Conservation (phyloP, 148 eudicot species). For the Drosera capensis region DNA sequence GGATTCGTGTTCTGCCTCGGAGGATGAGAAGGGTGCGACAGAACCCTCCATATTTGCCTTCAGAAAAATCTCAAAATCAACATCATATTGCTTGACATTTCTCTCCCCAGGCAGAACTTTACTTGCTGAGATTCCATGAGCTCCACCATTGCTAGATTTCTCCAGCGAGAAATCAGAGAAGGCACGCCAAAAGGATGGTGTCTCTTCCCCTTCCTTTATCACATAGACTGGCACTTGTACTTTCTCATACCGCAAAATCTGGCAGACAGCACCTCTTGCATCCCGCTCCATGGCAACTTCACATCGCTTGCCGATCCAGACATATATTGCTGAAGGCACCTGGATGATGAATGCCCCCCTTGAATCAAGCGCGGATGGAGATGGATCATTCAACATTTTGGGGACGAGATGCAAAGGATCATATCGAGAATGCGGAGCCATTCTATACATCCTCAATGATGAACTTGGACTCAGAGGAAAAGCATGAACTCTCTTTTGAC, state of each 20-base stretch:
- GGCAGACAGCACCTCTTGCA: slow-evolving; percentile 59
- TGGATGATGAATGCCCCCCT: slow-evolving; percentile 86
- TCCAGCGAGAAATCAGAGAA: slow-evolving; percentile 9
- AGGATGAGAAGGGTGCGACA: slow-evolving; percentile 42
- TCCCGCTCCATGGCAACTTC: slow-evolving; percentile 41
- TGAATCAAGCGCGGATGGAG: slow-evolving; percentile 53
- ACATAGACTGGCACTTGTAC: slow-evolving; percentile 25
- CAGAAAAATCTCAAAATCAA: slow-evolving; percentile 62
- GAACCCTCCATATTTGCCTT: slow-evolving; percentile 77
- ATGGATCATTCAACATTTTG: slow-evolving; percentile 48
- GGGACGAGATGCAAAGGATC: slow-evolving; percentile 98
- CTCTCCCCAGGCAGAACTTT: slow-evolving; percentile 7
- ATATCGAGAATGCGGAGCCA: slow-evolving; percentile 94
- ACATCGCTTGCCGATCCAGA: slow-evolving; percentile 77
- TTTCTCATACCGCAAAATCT: slow-evolving; percentile 61
- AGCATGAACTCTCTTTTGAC: slow-evolving; percentile 80
- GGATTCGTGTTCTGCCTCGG: slow-evolving; percentile 40
- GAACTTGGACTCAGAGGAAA: slow-evolving; percentile 72
- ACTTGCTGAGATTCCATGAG: slow-evolving; percentile 7
- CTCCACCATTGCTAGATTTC: slow-evolving; percentile 1
- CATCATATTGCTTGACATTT: slow-evolving; percentile 51
- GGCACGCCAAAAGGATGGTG: slow-evolving; percentile 54
- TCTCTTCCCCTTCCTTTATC: slow-evolving; percentile 63
- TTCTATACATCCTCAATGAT: slow-evolving; percentile 69
- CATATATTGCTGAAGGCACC: slow-evolving; percentile 65